Conservation (phyloP, 495 filamentous ascomycete species). For the Penicillium ochrochloron region DNA sequence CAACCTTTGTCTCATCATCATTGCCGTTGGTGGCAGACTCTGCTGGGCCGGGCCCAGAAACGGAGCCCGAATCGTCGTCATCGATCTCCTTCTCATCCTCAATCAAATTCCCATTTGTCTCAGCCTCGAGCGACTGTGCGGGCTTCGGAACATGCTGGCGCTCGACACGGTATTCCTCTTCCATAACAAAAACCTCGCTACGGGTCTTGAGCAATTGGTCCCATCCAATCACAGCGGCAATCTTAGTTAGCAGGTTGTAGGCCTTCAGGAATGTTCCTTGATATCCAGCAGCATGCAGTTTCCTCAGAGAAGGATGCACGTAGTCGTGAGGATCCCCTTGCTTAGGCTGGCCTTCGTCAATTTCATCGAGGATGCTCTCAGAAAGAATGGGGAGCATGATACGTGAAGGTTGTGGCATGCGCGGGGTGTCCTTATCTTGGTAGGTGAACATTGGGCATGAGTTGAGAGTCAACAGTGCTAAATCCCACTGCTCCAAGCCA, state of each 20-base stretch:
- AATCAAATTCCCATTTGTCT: conserved; percentile 46
- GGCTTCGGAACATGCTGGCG: conserved; percentile 69
- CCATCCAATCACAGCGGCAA: conserved; percentile 96
- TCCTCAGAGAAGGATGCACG: conserved; percentile 84
- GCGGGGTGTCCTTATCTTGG: conserved; percentile 93
- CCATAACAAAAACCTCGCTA: conserved; percentile 98
- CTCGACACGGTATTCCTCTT: conserved; percentile 94
- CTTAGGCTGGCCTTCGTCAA: conserved; percentile 84
- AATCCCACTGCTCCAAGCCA: conserved; percentile 88
- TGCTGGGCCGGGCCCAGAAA: conserved; percentile 38
- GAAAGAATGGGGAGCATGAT: conserved; percentile 84
- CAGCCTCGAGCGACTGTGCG: conserved; percentile 52
- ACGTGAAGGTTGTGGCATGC: conserved; percentile 88
- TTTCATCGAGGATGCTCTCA: conserved; percentile 93
- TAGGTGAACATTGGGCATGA: conserved; percentile 99
- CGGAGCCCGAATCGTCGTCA: conserved; percentile 42
- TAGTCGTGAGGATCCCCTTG: conserved; percentile 72
- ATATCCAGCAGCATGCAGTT: conserved; percentile 84
- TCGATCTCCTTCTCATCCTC: conserved; percentile 37
- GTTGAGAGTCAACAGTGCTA: conserved; percentile 93
- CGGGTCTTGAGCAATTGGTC: conserved; percentile 90
- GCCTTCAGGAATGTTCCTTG: conserved; percentile 95
- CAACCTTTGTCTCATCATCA: conserved; percentile 43
- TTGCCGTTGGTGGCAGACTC: conserved; percentile 38
- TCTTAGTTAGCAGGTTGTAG: conserved; percentile 90